Conservation (phyloP, 306 rosid species). For the Elaeagnus macrophylla region DNA sequence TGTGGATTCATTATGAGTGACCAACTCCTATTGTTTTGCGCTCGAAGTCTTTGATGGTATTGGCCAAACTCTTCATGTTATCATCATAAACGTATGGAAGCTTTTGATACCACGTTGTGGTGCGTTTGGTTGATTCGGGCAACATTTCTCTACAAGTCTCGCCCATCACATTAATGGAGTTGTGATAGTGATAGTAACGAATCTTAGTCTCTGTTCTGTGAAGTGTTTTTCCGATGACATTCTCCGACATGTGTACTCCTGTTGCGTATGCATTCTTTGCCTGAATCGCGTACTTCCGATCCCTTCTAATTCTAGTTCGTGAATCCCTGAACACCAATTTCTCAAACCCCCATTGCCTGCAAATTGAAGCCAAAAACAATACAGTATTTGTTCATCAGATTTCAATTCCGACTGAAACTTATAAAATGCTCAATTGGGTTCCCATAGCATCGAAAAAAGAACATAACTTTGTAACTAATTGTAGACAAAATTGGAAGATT, state of each 20-base stretch:
- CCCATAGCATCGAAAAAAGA: neutral
- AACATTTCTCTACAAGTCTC: constrained; percentile 28
- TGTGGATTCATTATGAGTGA: no score
- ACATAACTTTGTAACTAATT: neutral
- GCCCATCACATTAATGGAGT: constrained; percentile 22
- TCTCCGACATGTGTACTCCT: constrained; percentile 44
- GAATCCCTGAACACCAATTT: constrained; percentile 30
- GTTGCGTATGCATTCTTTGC: constrained; percentile 33
- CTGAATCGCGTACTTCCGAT: constrained; percentile 34
- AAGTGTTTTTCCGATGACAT: constrained; percentile 29
- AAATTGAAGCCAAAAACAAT: neutral
- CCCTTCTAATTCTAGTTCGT: constrained; percentile 25
- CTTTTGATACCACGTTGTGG: constrained; percentile 18
- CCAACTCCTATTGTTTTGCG: no score
- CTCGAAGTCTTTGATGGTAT: no score
- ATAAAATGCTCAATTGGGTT: neutral
- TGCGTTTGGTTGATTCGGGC: constrained; percentile 20
- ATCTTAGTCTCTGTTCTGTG: constrained; percentile 32
- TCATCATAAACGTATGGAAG: constrained; percentile 25
- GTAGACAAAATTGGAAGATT: no score
- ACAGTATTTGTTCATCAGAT: neutral
- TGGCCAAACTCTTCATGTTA: constrained; percentile 28
- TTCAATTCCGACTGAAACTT: neutral
- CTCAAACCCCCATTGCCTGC: constrained; percentile 41
- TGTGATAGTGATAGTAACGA: constrained; percentile 37